These are phyloP conservation scores for Pleurotus tuber-regium DNA, from an alignment of 768 basidiomycete species.

Conservation along the genomic window DNA sequence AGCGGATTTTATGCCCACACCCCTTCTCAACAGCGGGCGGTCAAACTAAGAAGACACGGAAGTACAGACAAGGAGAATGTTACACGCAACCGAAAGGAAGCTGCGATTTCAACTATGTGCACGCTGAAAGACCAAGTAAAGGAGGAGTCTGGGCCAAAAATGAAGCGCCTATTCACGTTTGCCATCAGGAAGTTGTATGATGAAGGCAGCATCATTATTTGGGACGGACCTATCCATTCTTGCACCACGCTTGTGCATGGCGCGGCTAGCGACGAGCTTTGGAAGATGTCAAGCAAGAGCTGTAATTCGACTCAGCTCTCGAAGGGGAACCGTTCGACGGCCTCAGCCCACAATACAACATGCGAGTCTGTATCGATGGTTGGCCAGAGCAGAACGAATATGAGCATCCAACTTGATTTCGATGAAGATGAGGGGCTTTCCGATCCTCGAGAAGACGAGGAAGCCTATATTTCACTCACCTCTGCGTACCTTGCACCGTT, in stretches of 20 bases:
- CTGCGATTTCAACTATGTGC: neutral
- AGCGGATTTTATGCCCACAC: neutral
- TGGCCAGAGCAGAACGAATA: constrained; percentile 9
- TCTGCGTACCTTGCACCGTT: constrained; percentile 43
- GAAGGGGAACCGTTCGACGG: neutral
- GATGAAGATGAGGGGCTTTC: constrained; percentile 49
- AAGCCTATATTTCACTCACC: constrained; percentile 65
- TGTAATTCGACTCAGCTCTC: neutral
- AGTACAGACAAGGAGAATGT: constrained; percentile 2
- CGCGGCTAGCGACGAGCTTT: constrained; percentile 36
- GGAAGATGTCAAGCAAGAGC: constrained; percentile 36
- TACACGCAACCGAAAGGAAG: constrained; percentile 1
- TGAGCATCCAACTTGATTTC: constrained; percentile 30
- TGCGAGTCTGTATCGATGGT: neutral
- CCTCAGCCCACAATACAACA: neutral
- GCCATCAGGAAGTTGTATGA: constrained; percentile 61
- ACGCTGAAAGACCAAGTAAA: constrained; percentile 22
- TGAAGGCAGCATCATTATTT: constrained; percentile 73
- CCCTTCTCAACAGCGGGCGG: neutral
- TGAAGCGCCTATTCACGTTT: constrained; percentile 68
- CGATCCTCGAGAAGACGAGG: constrained; percentile 60
- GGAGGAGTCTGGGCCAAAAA: constrained; percentile 34
- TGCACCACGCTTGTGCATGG: constrained; percentile 19
- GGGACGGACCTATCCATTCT: constrained; percentile 59
- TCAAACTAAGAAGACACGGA: constrained; percentile 3